These are phyloP conservation scores for Psophocarpus tetragonolobus DNA, from an alignment of 306 rosid species.

Conservation along the genomic window DNA sequence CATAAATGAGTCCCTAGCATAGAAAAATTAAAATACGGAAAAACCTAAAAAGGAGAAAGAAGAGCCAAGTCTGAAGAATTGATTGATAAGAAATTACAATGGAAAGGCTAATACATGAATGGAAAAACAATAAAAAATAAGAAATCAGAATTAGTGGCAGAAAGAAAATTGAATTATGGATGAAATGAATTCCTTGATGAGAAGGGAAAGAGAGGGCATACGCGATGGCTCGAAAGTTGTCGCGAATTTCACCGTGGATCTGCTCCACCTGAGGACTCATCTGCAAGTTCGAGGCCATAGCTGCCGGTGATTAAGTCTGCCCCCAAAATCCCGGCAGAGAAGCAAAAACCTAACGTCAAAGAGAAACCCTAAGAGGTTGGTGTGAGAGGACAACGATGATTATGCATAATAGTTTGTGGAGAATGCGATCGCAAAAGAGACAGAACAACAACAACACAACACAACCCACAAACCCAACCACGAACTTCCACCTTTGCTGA, in stretches of 20 bases:
- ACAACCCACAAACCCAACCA: constrained; percentile 10
- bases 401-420: background rate
- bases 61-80: background rate
- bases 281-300: constrained; percentile 73
- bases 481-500: constrained; percentile 27
- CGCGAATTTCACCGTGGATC: constrained; percentile 98
- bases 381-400: background rate
- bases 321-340: constrained; percentile 36
- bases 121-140: constrained; percentile 24
- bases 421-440: background rate
- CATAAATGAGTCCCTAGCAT: background rate
- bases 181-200: background rate
- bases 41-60: background rate
- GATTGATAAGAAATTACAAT: background rate
- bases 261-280: constrained; percentile 95
- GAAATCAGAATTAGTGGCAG: background rate
- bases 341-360: background rate
- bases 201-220: constrained; percentile 41
- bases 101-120: background rate
- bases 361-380: constrained; percentile 42
- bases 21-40: background rate
- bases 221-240: constrained; percentile 88
- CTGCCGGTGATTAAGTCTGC: constrained; percentile 46
- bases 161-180: background rate
- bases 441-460: constrained; percentile 10